phyloP scores from a whole-genome alignment of 2,329 filamentous ascomycete genomes.

The Leptographium procerum region DNA sequence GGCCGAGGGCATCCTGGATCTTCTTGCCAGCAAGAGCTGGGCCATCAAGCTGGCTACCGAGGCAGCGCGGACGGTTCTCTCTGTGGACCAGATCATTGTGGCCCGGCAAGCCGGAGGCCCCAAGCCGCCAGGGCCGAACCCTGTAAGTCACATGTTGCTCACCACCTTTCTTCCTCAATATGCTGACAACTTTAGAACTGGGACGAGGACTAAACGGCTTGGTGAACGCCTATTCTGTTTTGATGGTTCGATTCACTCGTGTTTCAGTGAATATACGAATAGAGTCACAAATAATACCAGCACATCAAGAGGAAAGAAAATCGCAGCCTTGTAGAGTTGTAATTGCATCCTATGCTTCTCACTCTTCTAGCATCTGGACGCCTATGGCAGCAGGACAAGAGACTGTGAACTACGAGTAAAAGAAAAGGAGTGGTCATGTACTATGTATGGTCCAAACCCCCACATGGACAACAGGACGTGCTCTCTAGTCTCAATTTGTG shows the following conservation, averaged over 20 bases:
- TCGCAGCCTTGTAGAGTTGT: not conserved
- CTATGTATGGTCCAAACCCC: no score
- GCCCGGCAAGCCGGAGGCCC: conserved; percentile 93
- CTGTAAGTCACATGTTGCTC: conserved; percentile 39
- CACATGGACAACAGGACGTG: no score
- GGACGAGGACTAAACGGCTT: conserved; percentile 42
- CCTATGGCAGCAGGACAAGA: not conserved
- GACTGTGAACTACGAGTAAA: no score
- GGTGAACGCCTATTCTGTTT: not conserved
- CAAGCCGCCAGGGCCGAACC: conserved; percentile 90
- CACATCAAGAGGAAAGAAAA: not conserved
- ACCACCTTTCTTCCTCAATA: conserved; percentile 17
- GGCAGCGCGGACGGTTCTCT: conserved; percentile 83
- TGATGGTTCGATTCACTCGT: no score
- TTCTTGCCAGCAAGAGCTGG: conserved; percentile 88
- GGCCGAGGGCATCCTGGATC: conserved; percentile 80
- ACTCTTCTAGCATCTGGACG: not conserved
- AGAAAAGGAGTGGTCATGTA: no score
- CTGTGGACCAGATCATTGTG: conserved; percentile 98
- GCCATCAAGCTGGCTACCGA: conserved; percentile 96
- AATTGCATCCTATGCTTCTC: not conserved
- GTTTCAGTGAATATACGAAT: not conserved
- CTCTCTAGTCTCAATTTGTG: no score
- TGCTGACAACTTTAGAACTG: conserved; percentile 35
- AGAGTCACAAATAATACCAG: not conserved